phyloP scores from a whole-genome alignment of 495 filamentous ascomycete genomes.

The Talaromyces trachyspermus region DNA sequence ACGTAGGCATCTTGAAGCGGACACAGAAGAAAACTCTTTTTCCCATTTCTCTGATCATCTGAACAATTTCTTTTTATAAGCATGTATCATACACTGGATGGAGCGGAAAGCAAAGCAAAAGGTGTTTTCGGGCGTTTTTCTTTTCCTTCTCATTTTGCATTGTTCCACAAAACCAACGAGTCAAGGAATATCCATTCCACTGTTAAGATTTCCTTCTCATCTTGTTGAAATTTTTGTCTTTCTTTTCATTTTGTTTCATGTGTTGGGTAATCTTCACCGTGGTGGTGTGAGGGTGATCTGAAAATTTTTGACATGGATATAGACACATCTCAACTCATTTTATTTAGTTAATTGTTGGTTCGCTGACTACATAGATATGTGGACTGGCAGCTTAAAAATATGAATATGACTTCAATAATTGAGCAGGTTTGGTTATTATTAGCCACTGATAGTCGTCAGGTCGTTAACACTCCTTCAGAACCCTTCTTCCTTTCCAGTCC shows the following conservation, averaged over 20 bases:
- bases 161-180: slow-evolving; percentile 12
- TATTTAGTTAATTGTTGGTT: slow-evolving; percentile 1
- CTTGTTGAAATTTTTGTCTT: too few species aligned
- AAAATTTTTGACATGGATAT: slow-evolving; percentile 15
- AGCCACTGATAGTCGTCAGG: too few species aligned
- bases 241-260: too few species aligned
- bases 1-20: not conserved
- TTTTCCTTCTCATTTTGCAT: slow-evolving; percentile 13
- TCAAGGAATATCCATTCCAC: slow-evolving; percentile 29
- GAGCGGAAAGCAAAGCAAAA: slow-evolving; percentile 25
- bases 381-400: not conserved
- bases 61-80: slow-evolving; percentile 20
- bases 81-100: slow-evolving; percentile 20
- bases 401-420: too few species aligned
- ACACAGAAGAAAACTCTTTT: slow-evolving; percentile 11
- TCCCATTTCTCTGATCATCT: not conserved
- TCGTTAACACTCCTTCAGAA: too few species aligned
- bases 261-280: too few species aligned
- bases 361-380: not conserved
- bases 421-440: too few species aligned
- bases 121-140: not conserved
- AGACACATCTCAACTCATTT: slow-evolving; percentile 37
- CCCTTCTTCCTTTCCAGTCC: too few species aligned
- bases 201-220: too few species aligned
- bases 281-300: too few species aligned